phyloP scores from a whole-genome alignment of 345 rosid species.

The Fremontodendron californicum region DNA sequence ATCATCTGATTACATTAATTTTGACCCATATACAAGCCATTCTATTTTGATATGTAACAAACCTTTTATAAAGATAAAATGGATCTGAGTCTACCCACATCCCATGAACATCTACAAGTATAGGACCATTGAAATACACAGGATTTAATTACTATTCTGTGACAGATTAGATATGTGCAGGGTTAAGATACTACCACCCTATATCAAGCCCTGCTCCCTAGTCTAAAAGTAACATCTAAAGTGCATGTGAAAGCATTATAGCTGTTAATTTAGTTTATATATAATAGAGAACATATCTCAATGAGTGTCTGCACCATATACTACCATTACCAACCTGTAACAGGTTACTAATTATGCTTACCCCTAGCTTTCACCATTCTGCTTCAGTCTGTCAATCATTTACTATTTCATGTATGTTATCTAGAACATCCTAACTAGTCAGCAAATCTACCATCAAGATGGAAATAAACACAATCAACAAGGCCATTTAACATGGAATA shows the following conservation, averaged over 20 bases:
- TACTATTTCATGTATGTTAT: not conserved
- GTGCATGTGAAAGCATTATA: not conserved
- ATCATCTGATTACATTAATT: not conserved
- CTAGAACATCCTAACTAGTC: not conserved
- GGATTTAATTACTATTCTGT: not conserved
- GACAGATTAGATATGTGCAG: not conserved
- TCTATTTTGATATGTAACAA: not conserved
- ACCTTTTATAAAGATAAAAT: not conserved
- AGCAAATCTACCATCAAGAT: not conserved
- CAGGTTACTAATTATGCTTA: not conserved
- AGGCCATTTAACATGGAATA: not conserved
- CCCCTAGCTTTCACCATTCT: not conserved
- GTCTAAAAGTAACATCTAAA: not conserved
- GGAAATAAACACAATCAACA: not conserved
- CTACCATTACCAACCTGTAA: not conserved
- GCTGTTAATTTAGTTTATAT: not conserved
- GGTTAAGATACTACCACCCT: not conserved
- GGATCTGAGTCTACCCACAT: not conserved
- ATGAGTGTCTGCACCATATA: not conserved
- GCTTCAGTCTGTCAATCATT: not conserved
- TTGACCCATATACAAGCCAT: not conserved
- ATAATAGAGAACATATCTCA: not conserved
- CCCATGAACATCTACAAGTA: not conserved
- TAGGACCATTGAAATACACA: not conserved
- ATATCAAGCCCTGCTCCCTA: not conserved